Evolutionary conservation across 2,329 filamentous ascomycete genomes (phyloP).

Genomic region (Talaromyces sp.): DNA sequence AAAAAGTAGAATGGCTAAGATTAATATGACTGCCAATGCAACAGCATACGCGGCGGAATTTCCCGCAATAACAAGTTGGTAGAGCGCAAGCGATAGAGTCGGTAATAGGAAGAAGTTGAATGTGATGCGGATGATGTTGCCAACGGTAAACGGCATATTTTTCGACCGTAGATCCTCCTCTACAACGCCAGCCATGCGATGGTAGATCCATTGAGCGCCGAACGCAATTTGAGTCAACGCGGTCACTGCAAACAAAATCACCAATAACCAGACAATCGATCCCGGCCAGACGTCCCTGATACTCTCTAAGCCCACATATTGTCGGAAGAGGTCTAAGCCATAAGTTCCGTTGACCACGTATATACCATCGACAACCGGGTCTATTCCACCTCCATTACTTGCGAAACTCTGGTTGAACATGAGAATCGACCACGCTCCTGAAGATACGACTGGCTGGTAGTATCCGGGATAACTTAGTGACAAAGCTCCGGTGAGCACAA

Average conservation of each 20-base stretch:
- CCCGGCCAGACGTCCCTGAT: constrained; percentile 85
- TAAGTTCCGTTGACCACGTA: constrained; percentile 75
- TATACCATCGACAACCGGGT: constrained; percentile 76
- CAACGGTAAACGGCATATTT: constrained; percentile 81
- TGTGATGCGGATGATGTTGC: constrained; percentile 76
- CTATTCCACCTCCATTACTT: constrained; percentile 61
- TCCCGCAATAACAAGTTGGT: constrained; percentile 76
- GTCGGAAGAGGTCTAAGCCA: constrained; percentile 73
- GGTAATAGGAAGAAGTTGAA: constrained; percentile 92
- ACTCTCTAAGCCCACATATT: constrained; percentile 75
- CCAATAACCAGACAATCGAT: constrained; percentile 86
- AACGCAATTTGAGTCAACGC: constrained; percentile 75
- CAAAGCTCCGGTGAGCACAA: constrained; percentile 80
- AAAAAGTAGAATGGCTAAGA: constrained; percentile 69
- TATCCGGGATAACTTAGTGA: constrained; percentile 88
- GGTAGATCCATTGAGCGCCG: constrained; percentile 69
- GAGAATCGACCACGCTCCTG: constrained; percentile 80
- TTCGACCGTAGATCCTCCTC: constrained; percentile 88
- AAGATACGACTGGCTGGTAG: constrained; percentile 86
- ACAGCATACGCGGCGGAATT: constrained; percentile 68
- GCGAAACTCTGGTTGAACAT: constrained; percentile 94
- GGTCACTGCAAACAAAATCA: constrained; percentile 66
- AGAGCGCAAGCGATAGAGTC: constrained; percentile 80
- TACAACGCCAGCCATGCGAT: constrained; percentile 64
- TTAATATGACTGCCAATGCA: constrained; percentile 68